Conservation (phyloP, 1,284 basidiomycete species). For the Trichosporon asahii region DNA sequence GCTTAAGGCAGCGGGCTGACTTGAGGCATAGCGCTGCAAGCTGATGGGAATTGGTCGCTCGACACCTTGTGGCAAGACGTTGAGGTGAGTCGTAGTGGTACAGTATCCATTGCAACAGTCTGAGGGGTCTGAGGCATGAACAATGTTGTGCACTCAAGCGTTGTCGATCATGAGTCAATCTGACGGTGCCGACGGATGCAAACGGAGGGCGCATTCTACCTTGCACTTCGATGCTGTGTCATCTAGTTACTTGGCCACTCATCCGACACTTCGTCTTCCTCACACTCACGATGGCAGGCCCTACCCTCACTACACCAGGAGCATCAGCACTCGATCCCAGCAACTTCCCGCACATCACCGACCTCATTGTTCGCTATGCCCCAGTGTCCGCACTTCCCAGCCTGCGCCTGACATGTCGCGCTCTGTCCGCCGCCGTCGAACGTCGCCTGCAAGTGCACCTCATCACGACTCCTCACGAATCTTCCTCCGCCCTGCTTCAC, state of each 20-base stretch:
- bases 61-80: too few species aligned
- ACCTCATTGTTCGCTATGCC: neutral
- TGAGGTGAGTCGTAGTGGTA: too few species aligned
- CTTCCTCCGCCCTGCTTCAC: neutral
- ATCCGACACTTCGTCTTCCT: neutral
- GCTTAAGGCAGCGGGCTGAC: too few species aligned
- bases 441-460: neutral
- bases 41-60: too few species aligned
- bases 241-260: neutral
- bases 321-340: neutral
- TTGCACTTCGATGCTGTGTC: neutral
- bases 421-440: neutral
- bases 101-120: too few species aligned
- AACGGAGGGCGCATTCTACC: neutral
- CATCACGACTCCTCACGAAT: neutral
- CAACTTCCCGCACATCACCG: neutral
- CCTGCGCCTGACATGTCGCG: neutral
- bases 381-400: neutral
- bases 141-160: too few species aligned
- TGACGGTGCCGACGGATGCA: neutral
- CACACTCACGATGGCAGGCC: neutral
- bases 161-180: too few species aligned
- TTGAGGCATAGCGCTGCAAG: too few species aligned
- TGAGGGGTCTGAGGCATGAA: too few species aligned
- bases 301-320: neutral